These are phyloP conservation scores for Rhodotorula sp. DNA, from an alignment of 1,284 basidiomycete species.

Conservation along the genomic window DNA sequence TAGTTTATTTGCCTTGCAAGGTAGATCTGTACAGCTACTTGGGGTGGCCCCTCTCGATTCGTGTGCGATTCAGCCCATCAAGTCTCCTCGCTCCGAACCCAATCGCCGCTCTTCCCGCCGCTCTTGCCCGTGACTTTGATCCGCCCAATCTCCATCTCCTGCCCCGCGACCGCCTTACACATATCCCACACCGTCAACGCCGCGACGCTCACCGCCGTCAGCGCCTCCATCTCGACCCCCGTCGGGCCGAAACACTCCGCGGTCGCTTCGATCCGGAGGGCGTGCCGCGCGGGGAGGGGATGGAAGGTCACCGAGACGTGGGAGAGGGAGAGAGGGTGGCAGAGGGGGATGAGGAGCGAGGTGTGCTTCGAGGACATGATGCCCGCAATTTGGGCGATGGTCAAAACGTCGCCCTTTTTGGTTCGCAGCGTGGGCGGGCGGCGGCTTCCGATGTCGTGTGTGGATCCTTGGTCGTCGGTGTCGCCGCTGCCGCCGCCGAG, in stretches of 20 bases:
- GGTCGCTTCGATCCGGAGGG: slow-evolving; percentile 64
- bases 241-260: slow-evolving; percentile 75
- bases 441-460: too few species aligned
- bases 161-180: slow-evolving; percentile 82
- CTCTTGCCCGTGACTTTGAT: slow-evolving; percentile 67
- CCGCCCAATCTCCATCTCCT: slow-evolving; percentile 65
- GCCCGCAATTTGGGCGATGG: slow-evolving; percentile 75
- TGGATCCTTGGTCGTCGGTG: too few species aligned
- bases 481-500: neutral
- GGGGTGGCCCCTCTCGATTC: too few species aligned
- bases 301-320: slow-evolving; percentile 65
- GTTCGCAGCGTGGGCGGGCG: slow-evolving; percentile 54
- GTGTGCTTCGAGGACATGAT: slow-evolving; percentile 85
- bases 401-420: slow-evolving; percentile 72
- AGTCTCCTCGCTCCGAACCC: slow-evolving; percentile 27
- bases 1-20: neutral
- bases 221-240: slow-evolving; percentile 92
- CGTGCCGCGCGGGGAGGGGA: slow-evolving; percentile 48
- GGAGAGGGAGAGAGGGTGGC: slow-evolving; percentile 72
- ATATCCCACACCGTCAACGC: slow-evolving; percentile 87
- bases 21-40: neutral
- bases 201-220: slow-evolving; percentile 75
- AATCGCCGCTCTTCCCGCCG: slow-evolving; percentile 69
- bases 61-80: neutral
- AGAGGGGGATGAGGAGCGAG: slow-evolving; percentile 76